Evolutionary conservation across 2,329 filamentous ascomycete species (phyloP), one percentile per base, ranked within the genome.

Genomic region (Dryadomyces sulphureus): DNA sequence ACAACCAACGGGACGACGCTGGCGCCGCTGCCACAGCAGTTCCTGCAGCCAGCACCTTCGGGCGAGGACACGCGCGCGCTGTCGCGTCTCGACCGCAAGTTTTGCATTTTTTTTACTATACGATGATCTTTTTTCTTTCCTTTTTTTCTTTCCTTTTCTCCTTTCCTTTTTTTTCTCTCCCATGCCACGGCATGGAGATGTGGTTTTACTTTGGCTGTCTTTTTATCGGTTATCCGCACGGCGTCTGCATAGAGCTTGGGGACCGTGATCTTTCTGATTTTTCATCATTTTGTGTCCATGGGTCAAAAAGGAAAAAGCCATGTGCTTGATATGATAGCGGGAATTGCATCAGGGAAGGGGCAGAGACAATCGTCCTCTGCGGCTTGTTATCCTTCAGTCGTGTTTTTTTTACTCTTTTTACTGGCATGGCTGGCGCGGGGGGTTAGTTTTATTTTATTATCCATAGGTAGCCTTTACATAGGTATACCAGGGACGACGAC

Each of bases 11-110:
- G 49, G 1, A 21, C 34, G 1, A 16, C 42, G 4, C 5, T 40
- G 11, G 2, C 24, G 16, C 24, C 45, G 22, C 11, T 46, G 2
- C 34, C 42, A 1, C 52, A 54, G 36, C 49, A 54, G 36, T 52
- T 48, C 27, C 19, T 54, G 30, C 52, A 53, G 36, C 51, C 48
- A 3, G 51, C 51, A 5, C 51, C 51, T 12, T 53, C 48, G 7
- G 52, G 49, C 20, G 52, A 53, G 36, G 52, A 54, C 46, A 45
- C 51, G 25, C 52, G 52, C 4, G 52, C 50, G 1, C 43, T 54
- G 9, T 50, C 49, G 4, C 47, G 48, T 11, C 42, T 59, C n/a
- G 54, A 59, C 49, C 54, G 54, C 49, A 58, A 56, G 44, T 58
- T 59, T 35, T 57, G 54, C 47, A 53, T 55, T 19, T 57, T n/a